These are phyloP conservation scores for Fusarium kyushuense DNA, from an alignment of 2,329 filamentous ascomycete genomes.

Conservation along the genomic window DNA sequence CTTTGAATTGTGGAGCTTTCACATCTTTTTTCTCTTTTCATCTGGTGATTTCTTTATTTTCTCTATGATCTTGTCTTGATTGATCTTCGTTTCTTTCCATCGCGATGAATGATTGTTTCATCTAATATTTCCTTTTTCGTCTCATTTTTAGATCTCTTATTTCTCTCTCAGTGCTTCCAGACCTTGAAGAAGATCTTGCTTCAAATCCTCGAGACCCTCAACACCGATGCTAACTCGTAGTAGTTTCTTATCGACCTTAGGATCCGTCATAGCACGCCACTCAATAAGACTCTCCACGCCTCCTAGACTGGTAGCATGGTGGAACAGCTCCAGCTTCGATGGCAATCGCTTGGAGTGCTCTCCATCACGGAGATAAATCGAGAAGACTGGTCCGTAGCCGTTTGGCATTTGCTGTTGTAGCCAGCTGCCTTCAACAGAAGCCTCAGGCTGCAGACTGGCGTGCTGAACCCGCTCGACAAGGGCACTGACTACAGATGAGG, in stretches of 20 bases:
- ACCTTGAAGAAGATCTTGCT: conserved; percentile 76
- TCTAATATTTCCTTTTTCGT: not conserved
- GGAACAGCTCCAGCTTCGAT: conserved; percentile 83
- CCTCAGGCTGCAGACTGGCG: conserved; percentile 80
- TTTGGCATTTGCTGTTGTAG: conserved; percentile 88
- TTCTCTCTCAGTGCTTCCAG: conserved; percentile 65
- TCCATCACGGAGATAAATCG: conserved; percentile 73
- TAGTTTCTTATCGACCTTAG: conserved; percentile 75
- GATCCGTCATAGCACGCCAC: conserved; percentile 93
- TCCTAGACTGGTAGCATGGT: conserved; percentile 93
- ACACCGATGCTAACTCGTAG: conserved; percentile 87
- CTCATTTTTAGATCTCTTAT: conserved; percentile 1
- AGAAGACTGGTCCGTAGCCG: conserved; percentile 91
- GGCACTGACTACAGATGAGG: conserved; percentile 59
- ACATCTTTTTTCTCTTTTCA: not conserved
- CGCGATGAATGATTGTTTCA: not conserved
- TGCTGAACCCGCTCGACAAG: conserved; percentile 76
- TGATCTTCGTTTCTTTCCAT: conserved; percentile 3
- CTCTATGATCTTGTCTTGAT: not conserved
- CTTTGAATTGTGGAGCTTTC: conserved; percentile 4
- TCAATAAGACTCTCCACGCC: conserved; percentile 97
- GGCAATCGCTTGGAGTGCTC: conserved; percentile 76
- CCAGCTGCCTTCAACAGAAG: conserved; percentile 73
- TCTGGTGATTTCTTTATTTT: conserved; percentile 13
- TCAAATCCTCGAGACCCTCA: conserved; percentile 87